phyloP scores from a whole-genome alignment of 257 asterid species.

The Voacanga thouarsii region DNA sequence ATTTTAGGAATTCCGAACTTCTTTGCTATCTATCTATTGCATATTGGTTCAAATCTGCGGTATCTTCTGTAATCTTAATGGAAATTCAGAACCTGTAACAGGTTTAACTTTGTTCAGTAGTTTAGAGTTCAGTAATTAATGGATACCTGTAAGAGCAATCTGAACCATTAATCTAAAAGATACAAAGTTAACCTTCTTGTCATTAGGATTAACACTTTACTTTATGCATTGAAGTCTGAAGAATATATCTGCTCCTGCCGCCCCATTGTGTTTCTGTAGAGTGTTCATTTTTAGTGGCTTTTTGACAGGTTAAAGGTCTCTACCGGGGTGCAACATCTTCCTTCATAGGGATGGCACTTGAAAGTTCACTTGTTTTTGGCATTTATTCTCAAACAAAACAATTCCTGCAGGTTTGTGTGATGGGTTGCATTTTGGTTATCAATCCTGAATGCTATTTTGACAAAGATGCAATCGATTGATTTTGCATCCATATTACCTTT shows the following conservation, averaged over 20 bases:
- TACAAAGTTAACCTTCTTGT: not conserved
- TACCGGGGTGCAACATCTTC: constrained; percentile 92
- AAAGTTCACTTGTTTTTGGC: constrained; percentile 91
- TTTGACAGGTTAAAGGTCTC: constrained; percentile 78
- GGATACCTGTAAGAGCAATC: not conserved
- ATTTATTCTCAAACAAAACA: constrained; percentile 81
- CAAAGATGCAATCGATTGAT: constrained; percentile 14
- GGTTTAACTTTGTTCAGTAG: not conserved
- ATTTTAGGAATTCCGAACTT: not conserved
- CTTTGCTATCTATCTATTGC: not conserved
- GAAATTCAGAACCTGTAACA: not conserved
- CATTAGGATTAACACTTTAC: not conserved
- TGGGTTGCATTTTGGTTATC: not conserved
- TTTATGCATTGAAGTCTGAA: not conserved
- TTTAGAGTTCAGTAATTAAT: not conserved
- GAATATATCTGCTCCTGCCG: not conserved
- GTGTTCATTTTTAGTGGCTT: constrained; percentile 14
- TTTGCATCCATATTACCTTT: not conserved
- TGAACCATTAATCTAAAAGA: not conserved
- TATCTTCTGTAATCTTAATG: not conserved
- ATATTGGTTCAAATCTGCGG: not conserved
- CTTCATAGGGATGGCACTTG: constrained; percentile 87
- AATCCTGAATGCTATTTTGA: not conserved
- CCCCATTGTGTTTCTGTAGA: not conserved
- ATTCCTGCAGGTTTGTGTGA: constrained; percentile 62